phyloP scores from a whole-genome alignment of 495 filamentous ascomycete species.

The Pyrenula aspistea region DNA sequence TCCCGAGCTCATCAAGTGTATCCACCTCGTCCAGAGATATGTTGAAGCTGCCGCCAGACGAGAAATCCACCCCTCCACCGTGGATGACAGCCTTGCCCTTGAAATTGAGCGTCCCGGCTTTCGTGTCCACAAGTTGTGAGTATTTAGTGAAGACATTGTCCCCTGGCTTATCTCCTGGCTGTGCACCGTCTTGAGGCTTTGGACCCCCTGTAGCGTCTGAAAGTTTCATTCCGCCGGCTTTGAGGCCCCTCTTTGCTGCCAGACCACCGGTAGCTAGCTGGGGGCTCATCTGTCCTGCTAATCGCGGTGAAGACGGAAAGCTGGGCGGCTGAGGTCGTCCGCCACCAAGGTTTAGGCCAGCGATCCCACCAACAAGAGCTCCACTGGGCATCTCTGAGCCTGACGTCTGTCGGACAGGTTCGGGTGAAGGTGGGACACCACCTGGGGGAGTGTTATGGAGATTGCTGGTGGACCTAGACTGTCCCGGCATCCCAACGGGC shows the following conservation, averaged over 20 bases:
- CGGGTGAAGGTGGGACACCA: slow-evolving; percentile 7
- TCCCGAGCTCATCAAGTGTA: slow-evolving; percentile 87
- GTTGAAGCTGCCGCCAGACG: slow-evolving; percentile 75
- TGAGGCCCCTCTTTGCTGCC: slow-evolving; percentile 39
- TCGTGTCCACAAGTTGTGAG: slow-evolving; percentile 80
- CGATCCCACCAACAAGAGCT: slow-evolving; percentile 21
- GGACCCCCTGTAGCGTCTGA: slow-evolving; percentile 33
- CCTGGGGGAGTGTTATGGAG: slow-evolving; percentile 19
- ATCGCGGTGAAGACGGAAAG: slow-evolving; percentile 38
- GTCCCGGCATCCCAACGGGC: slow-evolving; percentile 3
- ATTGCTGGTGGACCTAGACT: slow-evolving; percentile 22
- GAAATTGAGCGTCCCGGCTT: slow-evolving; percentile 84
- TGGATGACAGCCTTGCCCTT: slow-evolving; percentile 86
- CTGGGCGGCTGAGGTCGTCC: slow-evolving; percentile 29
- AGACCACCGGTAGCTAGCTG: slow-evolving; percentile 33
- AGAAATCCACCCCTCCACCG: slow-evolving; percentile 81
- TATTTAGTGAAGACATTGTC: slow-evolving; percentile 81
- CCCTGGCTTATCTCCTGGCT: slow-evolving; percentile 12
- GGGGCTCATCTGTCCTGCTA: slow-evolving; percentile 21
- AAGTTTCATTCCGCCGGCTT: slow-evolving; percentile 27
- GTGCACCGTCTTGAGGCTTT: slow-evolving; percentile 5
- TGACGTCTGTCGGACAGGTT: slow-evolving; percentile 1
- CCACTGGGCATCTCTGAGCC: slow-evolving; percentile 13
- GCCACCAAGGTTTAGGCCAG: slow-evolving; percentile 24
- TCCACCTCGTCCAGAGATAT: slow-evolving; percentile 96